phyloP scores from a whole-genome alignment of 192 early-diverging fungal genomes.

The Thamnidium elegans region DNA sequence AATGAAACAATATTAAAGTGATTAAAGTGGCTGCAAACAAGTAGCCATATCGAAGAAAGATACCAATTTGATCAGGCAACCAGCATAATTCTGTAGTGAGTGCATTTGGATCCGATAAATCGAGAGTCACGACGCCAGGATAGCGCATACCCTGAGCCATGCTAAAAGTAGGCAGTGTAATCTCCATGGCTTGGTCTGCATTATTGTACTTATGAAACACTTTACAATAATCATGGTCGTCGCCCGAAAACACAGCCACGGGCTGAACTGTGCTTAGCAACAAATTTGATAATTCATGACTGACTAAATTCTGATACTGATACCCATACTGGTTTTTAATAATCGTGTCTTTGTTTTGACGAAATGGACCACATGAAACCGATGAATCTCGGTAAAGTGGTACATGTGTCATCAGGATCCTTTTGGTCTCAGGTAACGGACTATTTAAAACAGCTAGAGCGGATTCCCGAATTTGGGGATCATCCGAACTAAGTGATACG shows the following conservation, averaged over 20 bases:
- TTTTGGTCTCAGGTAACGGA: constrained; percentile 14
- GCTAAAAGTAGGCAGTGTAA: constrained; percentile 63
- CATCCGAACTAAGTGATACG: constrained; percentile 55
- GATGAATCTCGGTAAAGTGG: constrained; percentile 72
- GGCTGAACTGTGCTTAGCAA: constrained; percentile 66
- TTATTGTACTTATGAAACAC: constrained; percentile 38
- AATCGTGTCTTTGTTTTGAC: constrained; percentile 50
- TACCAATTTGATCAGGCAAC: constrained; percentile 64
- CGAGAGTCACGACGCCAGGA: constrained; percentile 58
- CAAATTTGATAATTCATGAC: constrained; percentile 45
- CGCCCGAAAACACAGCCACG: constrained; percentile 76
- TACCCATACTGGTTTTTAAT: constrained; percentile 60
- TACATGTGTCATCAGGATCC: constrained; percentile 84
- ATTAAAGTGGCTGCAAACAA: constrained; percentile 4
- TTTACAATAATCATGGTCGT: constrained; percentile 93
- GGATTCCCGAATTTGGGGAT: constrained; percentile 42
- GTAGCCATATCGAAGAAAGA: constrained; percentile 47
- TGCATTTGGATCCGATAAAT: constrained; percentile 30
- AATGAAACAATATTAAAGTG: background rate
- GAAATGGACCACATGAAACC: constrained; percentile 67
- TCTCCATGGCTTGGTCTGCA: constrained; percentile 9
- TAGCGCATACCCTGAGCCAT: constrained; percentile 54
- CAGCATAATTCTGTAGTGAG: constrained; percentile 42
- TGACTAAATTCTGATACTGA: constrained; percentile 89
- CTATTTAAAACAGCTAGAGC: constrained; percentile 50